phyloP scores from a whole-genome alignment of 306 rosid genomes.

The Macrotyloma uniflorum region DNA sequence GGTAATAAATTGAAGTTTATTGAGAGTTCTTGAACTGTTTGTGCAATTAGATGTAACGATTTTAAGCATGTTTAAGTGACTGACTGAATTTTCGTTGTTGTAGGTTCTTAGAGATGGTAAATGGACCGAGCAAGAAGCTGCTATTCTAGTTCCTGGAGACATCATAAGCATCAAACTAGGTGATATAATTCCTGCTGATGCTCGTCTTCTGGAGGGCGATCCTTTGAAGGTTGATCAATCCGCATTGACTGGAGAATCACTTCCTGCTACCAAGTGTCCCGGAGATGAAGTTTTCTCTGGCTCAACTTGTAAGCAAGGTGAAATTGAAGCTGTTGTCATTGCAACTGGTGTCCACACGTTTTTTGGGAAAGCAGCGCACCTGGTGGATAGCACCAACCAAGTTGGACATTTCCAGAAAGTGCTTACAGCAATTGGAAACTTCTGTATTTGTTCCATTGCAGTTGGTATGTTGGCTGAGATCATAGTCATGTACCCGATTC shows the following conservation, averaged over 20 bases:
- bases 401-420: constrained; percentile 99
- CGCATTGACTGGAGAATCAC: constrained; percentile 98
- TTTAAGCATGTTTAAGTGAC: constrained; percentile 21
- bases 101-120: constrained; percentile 97
- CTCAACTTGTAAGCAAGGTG: constrained; percentile 98
- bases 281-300: constrained; percentile 99
- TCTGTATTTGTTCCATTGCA: constrained; percentile 95
- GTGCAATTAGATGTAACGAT: constrained; percentile 9
- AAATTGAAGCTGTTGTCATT: constrained; percentile 93
- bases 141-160: constrained; percentile 96
- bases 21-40: constrained; percentile 19
- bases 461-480: constrained; percentile 88
- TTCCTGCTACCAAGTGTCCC: constrained; percentile 85
- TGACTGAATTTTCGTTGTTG: constrained; percentile 27
- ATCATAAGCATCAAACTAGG: constrained; percentile 93
- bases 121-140: constrained; percentile 89
- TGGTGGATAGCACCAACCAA: constrained; percentile 96
- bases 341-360: constrained; percentile 99
- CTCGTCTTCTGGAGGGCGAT: constrained; percentile 99
- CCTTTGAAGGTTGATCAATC: constrained; percentile 94
- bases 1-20: constrained; percentile 46
- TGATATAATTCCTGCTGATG: constrained; percentile 97
- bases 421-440: constrained; percentile 93
- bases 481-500: constrained; percentile 96
- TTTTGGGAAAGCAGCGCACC: constrained; percentile 98